These are phyloP conservation scores for Triticum monococcum DNA, from an alignment of 176 grass and related monocot species.

Conservation along the genomic window DNA sequence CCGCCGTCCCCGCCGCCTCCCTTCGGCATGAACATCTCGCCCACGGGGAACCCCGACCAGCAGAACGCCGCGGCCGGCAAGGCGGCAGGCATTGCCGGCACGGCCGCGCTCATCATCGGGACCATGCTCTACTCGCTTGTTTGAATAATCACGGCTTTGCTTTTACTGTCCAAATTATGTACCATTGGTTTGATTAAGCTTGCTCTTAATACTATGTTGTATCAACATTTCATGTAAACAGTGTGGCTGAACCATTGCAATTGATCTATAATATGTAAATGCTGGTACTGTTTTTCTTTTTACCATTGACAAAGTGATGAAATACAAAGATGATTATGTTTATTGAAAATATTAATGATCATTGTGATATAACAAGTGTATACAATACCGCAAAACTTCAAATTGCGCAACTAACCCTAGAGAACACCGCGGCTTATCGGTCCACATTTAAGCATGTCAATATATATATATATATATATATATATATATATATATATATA, in stretches of 20 bases:
- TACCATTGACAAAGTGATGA: too few species aligned
- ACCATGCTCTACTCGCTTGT: slow-evolving; percentile 47
- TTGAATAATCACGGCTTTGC: slow-evolving; percentile 17
- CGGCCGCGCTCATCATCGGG: slow-evolving; percentile 37
- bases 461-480: too few species aligned
- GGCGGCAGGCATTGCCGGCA: slow-evolving; percentile 37
- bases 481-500: too few species aligned
- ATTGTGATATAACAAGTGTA: background rate
- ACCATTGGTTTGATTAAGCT: slow-evolving; percentile 2
- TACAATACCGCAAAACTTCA: too few species aligned
- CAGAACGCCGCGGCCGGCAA: slow-evolving; percentile 38
- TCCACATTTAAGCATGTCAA: background rate
- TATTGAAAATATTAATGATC: background rate
- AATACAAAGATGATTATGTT: background rate
- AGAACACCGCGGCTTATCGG: background rate
- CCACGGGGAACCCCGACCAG: slow-evolving; percentile 4
- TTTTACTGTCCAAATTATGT: background rate
- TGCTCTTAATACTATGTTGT: background rate
- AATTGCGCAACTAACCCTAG: background rate
- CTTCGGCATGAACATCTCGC: slow-evolving; percentile 30
- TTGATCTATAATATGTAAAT: background rate
- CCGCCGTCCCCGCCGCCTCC: slow-evolving; percentile 27
- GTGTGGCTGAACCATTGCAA: background rate
- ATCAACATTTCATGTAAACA: background rate
- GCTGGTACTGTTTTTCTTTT: background rate